Evolutionary conservation across 192 early-diverging fungal genomes (phyloP).

Genomic region (Dispira parvispora): DNA sequence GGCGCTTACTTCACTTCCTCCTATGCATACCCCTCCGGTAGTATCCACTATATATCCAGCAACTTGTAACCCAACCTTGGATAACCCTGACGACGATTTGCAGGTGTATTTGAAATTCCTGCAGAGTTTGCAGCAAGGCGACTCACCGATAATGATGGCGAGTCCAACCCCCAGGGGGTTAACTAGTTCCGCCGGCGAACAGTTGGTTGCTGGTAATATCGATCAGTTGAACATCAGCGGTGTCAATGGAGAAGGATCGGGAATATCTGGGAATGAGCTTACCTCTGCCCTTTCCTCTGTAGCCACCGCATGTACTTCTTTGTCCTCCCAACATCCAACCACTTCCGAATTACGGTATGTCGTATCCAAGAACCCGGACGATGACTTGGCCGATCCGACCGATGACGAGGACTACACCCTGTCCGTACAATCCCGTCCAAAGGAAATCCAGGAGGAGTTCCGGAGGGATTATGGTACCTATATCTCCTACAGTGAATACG

Average conservation of each 20-base stretch:
- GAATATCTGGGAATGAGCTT: background rate
- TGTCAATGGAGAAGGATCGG: background rate
- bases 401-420: slow-evolving; percentile 3
- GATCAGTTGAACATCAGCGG: background rate
- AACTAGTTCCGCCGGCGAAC: background rate
- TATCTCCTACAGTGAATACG: slow-evolving; percentile 1
- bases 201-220: background rate
- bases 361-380: background rate
- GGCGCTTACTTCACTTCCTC: background rate
- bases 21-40: no score
- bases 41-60: no score
- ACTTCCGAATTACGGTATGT: background rate
- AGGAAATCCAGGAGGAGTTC: background rate
- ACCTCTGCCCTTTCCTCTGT: background rate
- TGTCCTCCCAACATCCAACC: background rate
- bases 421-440: no score
- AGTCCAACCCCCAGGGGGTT: background rate
- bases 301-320: background rate
- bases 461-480: background rate
- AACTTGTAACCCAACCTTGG: background rate
- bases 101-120: background rate
- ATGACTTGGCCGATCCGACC: background rate
- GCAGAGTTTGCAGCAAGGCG: background rate
- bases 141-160: no score
- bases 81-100: background rate